Percentiles rank a stretch among this genome's conserved stretches.
phyloP scores from a whole-genome alignment of 257 asterid species.

The Leptodermis oblonga region DNA sequence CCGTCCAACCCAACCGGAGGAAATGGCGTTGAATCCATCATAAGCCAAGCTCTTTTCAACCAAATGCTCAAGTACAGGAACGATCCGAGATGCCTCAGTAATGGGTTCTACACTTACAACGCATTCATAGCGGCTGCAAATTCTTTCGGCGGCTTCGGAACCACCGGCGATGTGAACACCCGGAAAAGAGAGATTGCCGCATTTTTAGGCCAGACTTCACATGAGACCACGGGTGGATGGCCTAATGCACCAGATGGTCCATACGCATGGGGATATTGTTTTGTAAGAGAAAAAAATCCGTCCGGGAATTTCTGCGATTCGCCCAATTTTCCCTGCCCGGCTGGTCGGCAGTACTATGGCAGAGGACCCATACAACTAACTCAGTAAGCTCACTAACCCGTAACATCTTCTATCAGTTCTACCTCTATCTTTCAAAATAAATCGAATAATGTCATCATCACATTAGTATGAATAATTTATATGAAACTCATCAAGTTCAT shows the following conservation, averaged over 20 bases:
- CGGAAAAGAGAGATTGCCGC: slow-evolving; percentile 31
- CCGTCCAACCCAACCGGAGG: slow-evolving; percentile 12
- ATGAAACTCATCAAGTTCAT: no score
- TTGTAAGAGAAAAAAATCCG: slow-evolving; percentile 10
- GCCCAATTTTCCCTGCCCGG: slow-evolving; percentile 1
- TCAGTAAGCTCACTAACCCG: slow-evolving; percentile 9
- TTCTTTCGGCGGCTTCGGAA: slow-evolving; percentile 31
- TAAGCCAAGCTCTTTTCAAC: slow-evolving; percentile 16
- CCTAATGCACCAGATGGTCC: slow-evolving; percentile 25
- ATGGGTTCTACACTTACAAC: slow-evolving; percentile 29
- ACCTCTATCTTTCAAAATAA: no score
- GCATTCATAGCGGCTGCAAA: slow-evolving; percentile 30
- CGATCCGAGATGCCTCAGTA: slow-evolving; percentile 17
- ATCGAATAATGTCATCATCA: no score
- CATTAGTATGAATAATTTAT: no score
- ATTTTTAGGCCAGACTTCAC: slow-evolving; percentile 36
- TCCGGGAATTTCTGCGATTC: slow-evolving; percentile 6
- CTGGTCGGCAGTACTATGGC: slow-evolving; percentile 19
- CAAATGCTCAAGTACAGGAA: slow-evolving; percentile 24
- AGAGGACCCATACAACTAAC: slow-evolving; percentile 32
- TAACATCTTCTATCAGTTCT: not conserved
- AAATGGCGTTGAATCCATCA: slow-evolving; percentile 2
- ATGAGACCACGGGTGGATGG: slow-evolving; percentile 32
- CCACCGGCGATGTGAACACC: slow-evolving; percentile 24
- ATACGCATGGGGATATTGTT: slow-evolving; percentile 30